Conservation (phyloP, 192 early-diverging fungal species). For the Coemansia sp. region DNA sequence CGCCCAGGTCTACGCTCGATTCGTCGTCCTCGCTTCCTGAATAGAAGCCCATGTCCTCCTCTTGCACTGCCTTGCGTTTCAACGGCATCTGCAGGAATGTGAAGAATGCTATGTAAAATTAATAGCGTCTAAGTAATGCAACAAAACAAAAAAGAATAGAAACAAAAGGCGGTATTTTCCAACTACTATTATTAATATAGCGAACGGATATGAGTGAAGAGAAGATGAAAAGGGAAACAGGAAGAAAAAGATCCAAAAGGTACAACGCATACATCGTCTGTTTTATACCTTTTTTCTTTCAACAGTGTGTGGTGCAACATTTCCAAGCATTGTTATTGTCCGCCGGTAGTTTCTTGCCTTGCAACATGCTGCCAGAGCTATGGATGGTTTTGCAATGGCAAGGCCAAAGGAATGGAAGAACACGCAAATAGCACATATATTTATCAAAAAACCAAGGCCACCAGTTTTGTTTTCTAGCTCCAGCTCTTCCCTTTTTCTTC, state of each 20-base stretch:
- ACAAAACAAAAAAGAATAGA: neutral
- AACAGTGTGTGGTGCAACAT: neutral
- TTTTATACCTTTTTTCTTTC: neutral
- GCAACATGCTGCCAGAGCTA: too few relatives aligned
- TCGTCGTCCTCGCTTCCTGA: slow-evolving; percentile 18
- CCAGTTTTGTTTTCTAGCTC: neutral
- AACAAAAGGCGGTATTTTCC: neutral
- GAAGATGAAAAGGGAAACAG: neutral
- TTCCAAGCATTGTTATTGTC: too few relatives aligned
- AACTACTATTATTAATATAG: neutral
- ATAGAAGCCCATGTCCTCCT: slow-evolving; percentile 16
- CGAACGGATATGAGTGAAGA: neutral
- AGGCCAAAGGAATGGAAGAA: too few relatives aligned
- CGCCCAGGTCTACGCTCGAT: slow-evolving; percentile 19
- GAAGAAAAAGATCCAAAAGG: slow-evolving; percentile 3
- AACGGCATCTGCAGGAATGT: slow-evolving; percentile 27
- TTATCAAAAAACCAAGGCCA: neutral
- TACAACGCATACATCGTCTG: too few relatives aligned
- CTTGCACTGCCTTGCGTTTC: slow-evolving; percentile 28
- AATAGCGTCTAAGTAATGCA: neutral
- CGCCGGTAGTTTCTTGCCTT: too few relatives aligned
- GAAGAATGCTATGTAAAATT: neutral
- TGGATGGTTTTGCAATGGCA: too few relatives aligned
- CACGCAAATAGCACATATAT: too few relatives aligned
- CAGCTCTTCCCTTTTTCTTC: neutral